Base-by-base conservation (phyloP, 305 asterid species). In the Solanum chacoense region DNA sequence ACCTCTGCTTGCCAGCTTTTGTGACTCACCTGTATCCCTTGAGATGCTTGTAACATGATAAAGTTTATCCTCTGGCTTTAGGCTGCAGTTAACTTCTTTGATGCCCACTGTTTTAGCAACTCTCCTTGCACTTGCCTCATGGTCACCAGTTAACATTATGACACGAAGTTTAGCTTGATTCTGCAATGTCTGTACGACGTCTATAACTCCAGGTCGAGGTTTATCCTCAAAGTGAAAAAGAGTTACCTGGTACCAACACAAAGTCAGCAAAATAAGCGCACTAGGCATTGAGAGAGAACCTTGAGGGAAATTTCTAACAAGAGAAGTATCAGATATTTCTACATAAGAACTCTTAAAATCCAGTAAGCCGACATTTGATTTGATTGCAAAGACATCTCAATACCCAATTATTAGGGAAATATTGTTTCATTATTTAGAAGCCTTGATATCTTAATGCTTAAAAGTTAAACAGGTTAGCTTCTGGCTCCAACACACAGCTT, bases 51-150 rank as follows among this genome's bases (percentile, higher is more conserved):
- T 95, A 81, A 95, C 99, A 4, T 96, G 99, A 93, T 92, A 94
- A 85, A 98, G 96, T 92, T 98, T 98, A 91, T 98, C 99, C 94
- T 98, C 99, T 1, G 99, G 99, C 94, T 95, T 98, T 86, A 98
- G 95, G 92, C 94, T 88, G 92, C 95, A 94, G 91, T 96, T 93
- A 75, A 98, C 98, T 91, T 98, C 98, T 90, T 91, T 91, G 89
- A 98, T 96, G 85, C 98, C 98, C 83, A 96, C 98, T 29, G 98
- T 96, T 89, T 96, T 94, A 29, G 99, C 99, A 77, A 96, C 99
- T 89, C 99, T 95, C 95, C 93, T 85, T 45, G 99, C 99, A 90
- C 99, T 96, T 83, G 93, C 93, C 92, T 98, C 95, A 89, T 98
- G 99, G 91, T 98, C 99, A 72, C 99, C 99, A 38, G 99, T 98